A percentile compares a stretch with the other conserved stretches of the same genome.
These are phyloP conservation scores for Pichia norvegensis DNA, from an alignment of 1,139 yeast genomes.

Conservation along the genomic window DNA sequence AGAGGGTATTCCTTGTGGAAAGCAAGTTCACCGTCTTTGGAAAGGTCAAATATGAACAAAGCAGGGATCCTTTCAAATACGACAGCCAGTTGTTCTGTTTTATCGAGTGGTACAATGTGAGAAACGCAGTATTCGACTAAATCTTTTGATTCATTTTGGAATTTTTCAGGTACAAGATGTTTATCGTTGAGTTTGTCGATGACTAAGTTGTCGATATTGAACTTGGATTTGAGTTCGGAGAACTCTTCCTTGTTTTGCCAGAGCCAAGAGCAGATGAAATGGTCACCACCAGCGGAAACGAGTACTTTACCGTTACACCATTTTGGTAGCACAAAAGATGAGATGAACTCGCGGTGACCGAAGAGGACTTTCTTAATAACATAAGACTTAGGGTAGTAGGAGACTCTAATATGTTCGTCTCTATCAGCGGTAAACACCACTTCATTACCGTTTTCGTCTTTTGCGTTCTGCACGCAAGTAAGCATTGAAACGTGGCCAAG, in stretches of 20 bases:
- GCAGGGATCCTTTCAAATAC: conserved; percentile 23
- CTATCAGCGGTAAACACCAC: conserved; percentile 79
- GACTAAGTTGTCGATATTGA: conserved; percentile 44
- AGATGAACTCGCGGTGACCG: conserved; percentile 80
- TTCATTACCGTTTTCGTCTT: conserved; percentile 35
- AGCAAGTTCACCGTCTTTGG: conserved; percentile 26
- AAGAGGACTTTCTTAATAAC: conserved; percentile 77
- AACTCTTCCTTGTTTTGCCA: conserved; percentile 32
- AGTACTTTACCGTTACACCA: conserved; percentile 41
- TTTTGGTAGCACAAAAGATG: conserved; percentile 48
- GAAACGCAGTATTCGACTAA: conserved; percentile 48
- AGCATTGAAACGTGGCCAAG: conserved; percentile 97
- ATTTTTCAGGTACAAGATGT: conserved; percentile 63
- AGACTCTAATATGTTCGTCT: conserved; percentile 92
- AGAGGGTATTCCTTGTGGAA: conserved; percentile 29
- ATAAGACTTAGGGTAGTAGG: conserved; percentile 70
- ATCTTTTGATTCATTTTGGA: conserved; percentile 46
- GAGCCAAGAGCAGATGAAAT: conserved; percentile 66
- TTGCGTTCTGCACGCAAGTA: conserved; percentile 51
- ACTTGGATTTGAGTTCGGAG: conserved; percentile 36
- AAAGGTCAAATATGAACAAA: conserved; percentile 20
- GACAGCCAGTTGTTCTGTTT: conserved; percentile 24
- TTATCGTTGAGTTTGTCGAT: conserved; percentile 41
- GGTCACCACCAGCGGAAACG: conserved; percentile 90
- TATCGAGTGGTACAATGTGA: conserved; percentile 33